These are phyloP conservation scores for Suhomyces prunicola DNA, from an alignment of 805 yeast species.

Conservation along the genomic window DNA sequence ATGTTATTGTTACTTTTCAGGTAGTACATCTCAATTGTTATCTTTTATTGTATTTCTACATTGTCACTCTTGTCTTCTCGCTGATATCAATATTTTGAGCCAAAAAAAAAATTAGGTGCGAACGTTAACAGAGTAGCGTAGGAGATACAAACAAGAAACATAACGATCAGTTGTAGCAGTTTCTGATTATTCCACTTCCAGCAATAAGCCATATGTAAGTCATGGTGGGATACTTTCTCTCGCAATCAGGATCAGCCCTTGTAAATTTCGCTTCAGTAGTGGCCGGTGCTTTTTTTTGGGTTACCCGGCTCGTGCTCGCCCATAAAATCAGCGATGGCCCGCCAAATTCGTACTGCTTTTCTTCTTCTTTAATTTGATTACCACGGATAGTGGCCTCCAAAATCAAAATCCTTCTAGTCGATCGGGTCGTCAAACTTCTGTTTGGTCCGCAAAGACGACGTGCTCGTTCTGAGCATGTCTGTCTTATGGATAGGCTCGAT, in stretches of 20 bases:
- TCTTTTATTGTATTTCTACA: not conserved
- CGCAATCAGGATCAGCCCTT: not conserved
- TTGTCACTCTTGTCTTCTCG: not conserved
- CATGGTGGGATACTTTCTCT: not conserved
- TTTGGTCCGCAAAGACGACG: slow-evolving; percentile 15
- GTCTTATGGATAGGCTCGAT: slow-evolving; percentile 17
- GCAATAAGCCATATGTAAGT: not conserved
- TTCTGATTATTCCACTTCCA: not conserved
- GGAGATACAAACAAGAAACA: not conserved
- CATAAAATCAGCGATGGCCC: not conserved
- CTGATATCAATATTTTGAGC: not conserved
- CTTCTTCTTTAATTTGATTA: slow-evolving; percentile 22
- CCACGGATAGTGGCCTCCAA: slow-evolving; percentile 31
- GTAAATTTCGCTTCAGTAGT: not conserved
- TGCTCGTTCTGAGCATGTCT: slow-evolving; percentile 23
- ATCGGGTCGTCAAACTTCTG: slow-evolving; percentile 16
- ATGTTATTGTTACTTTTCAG: not conserved
- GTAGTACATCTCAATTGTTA: not conserved
- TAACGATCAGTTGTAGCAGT: no score
- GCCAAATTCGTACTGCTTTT: not conserved
- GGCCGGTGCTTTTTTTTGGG: not conserved
- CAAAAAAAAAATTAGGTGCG: not conserved
- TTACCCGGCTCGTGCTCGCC: slow-evolving; percentile 1
- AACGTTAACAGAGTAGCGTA: not conserved
- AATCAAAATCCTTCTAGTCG: slow-evolving; percentile 30